phyloP scores from a whole-genome alignment of 306 rosid genomes.

The Aeschynomene evenia region DNA sequence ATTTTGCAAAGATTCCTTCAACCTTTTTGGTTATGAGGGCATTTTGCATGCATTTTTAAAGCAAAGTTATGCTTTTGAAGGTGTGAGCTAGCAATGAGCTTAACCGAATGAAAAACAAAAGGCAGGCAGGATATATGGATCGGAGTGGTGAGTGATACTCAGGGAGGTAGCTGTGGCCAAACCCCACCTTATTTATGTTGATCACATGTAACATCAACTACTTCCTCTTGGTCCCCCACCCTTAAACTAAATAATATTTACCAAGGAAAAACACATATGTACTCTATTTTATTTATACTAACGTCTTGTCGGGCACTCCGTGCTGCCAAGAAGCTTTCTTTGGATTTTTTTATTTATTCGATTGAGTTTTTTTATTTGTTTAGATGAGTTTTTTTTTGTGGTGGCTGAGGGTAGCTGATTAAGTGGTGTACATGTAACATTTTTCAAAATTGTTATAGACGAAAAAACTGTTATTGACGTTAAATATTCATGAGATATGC shows the following conservation, averaged over 20 bases:
- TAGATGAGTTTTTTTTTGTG: too few species aligned
- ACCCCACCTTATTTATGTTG: conserved; percentile 27
- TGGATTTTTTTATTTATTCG: too few species aligned
- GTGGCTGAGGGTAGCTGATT: too few species aligned
- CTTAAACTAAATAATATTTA: background rate
- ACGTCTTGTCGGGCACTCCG: too few species aligned
- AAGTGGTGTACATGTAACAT: too few species aligned
- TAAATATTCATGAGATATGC: too few species aligned
- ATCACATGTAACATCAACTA: conserved; percentile 19
- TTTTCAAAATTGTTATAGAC: too few species aligned
- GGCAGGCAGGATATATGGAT: background rate
- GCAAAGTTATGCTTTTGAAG: background rate
- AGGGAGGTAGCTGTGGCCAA: conserved; percentile 14
- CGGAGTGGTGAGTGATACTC: background rate
- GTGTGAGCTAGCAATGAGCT: background rate
- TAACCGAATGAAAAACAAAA: background rate
- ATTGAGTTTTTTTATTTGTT: too few species aligned
- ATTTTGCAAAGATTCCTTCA: conserved; percentile 19
- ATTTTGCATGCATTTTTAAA: background rate
- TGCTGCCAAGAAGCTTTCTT: too few species aligned
- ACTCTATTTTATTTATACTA: too few species aligned
- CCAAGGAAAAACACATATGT: background rate
- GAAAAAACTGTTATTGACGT: too few species aligned
- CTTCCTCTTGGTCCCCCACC: conserved; percentile 16
- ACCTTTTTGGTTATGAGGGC: conserved; percentile 16